A percentile compares a stretch with the other conserved stretches of the same genome.
phyloP scores from a whole-genome alignment of 2,329 filamentous ascomycete species.

The Cordyceps tenuipes region DNA sequence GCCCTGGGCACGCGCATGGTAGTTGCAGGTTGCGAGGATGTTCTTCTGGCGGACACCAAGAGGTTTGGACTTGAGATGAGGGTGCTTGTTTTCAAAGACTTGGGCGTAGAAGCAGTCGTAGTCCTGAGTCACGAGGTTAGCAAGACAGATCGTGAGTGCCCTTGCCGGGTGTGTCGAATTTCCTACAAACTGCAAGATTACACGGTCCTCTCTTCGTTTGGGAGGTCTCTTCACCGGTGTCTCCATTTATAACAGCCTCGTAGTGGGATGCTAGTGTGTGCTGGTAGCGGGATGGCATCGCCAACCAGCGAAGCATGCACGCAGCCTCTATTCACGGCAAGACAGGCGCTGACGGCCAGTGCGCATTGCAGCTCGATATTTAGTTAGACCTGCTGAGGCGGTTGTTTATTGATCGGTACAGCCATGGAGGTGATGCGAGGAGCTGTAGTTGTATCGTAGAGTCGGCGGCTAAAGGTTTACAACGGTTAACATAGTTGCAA shows the following conservation, averaged over 20 bases:
- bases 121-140: conserved; percentile 38
- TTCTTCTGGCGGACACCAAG: conserved; percentile 88
- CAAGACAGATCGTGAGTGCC: conserved; percentile 12
- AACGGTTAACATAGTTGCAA: no score
- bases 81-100: conserved; percentile 75
- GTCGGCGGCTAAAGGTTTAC: no score
- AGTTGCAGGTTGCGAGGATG: conserved; percentile 90
- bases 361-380: no score
- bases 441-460: no score
- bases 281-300: background rate
- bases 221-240: conserved; percentile 23
- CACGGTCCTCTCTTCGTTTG: conserved; percentile 51
- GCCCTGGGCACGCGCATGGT: conserved; percentile 68
- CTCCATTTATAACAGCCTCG: conserved; percentile 12
- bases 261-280: background rate
- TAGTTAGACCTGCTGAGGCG: no score
- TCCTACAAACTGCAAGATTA: conserved; percentile 76
- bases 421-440: no score
- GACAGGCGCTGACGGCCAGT: background rate
- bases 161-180: conserved; percentile 3
- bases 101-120: conserved; percentile 94
- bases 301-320: background rate
- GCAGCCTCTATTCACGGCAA: background rate
- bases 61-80: conserved; percentile 61
- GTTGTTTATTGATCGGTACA: no score